phyloP scores from a whole-genome alignment of 306 rosid genomes.

The Quercus cerris region DNA sequence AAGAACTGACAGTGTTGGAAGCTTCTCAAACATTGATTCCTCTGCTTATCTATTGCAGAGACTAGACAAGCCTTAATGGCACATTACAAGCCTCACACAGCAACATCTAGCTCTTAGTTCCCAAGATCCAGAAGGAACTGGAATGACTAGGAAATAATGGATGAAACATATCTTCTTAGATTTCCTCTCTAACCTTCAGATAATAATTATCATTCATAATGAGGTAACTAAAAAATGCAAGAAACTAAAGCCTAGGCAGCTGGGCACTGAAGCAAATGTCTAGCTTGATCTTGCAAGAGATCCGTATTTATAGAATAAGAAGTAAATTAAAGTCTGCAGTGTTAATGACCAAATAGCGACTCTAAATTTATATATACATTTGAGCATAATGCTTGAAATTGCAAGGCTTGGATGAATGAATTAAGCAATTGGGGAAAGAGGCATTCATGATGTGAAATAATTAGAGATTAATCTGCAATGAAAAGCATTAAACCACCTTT shows the following conservation, averaged over 20 bases:
- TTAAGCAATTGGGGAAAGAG: background rate
- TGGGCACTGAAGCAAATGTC: background rate
- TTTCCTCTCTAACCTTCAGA: background rate
- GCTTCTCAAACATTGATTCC: no score
- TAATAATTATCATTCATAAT: background rate
- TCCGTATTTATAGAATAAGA: background rate
- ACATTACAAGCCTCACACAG: background rate
- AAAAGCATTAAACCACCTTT: conserved; percentile 23
- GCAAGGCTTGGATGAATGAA: background rate
- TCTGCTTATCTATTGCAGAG: no score
- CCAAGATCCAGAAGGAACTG: background rate
- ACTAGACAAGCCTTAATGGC: background rate
- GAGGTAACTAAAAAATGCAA: background rate
- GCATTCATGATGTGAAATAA: background rate
- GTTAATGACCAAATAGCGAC: background rate
- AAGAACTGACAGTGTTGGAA: background rate
- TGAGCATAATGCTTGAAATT: background rate
- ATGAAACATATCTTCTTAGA: background rate
- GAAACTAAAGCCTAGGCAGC: background rate
- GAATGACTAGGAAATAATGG: background rate
- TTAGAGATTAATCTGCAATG: background rate
- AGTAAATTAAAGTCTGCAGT: background rate
- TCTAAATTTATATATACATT: background rate
- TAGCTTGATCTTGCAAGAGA: background rate
- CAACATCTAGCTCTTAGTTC: background rate